phyloP scores from a whole-genome alignment of 208 protist genomes.

The Trichomonas gallinae region DNA sequence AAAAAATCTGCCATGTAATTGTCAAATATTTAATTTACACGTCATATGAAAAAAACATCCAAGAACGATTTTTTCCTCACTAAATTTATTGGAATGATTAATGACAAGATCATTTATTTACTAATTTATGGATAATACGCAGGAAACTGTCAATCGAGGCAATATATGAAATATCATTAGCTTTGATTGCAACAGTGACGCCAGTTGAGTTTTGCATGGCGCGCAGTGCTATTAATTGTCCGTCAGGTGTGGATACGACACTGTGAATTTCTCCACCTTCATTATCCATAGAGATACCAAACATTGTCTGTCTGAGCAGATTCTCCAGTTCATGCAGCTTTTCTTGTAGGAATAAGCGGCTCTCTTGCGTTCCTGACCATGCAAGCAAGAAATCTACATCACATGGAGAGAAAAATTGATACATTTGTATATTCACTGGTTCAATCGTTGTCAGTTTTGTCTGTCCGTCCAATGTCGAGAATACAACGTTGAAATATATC shows the following conservation, averaged over 20 bases:
- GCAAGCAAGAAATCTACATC: not conserved
- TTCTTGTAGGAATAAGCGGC: not conserved
- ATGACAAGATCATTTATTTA: not conserved
- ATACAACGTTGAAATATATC: not conserved
- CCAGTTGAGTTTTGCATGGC: not conserved
- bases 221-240: not conserved
- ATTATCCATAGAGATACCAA: not conserved
- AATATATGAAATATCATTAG: not conserved
- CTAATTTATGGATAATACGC: not conserved
- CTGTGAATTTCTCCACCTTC: not conserved
- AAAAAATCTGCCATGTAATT: too few species aligned
- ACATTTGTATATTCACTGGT: not conserved
- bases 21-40: too few species aligned
- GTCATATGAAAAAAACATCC: too few species aligned
- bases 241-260: not conserved
- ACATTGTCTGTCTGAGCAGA: not conserved
- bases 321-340: not conserved
- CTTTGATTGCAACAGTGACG: not conserved
- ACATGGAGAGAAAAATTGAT: not conserved
- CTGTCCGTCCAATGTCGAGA: not conserved
- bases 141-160: not conserved
- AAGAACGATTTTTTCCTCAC: too few species aligned
- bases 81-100: too few species aligned
- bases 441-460: not conserved
- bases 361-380: not conserved